Percentiles rank a stretch among this genome's conserved stretches.
Conservation (phyloP, 2,329 filamentous ascomycete genomes). For the Laburnicola sp. region DNA sequence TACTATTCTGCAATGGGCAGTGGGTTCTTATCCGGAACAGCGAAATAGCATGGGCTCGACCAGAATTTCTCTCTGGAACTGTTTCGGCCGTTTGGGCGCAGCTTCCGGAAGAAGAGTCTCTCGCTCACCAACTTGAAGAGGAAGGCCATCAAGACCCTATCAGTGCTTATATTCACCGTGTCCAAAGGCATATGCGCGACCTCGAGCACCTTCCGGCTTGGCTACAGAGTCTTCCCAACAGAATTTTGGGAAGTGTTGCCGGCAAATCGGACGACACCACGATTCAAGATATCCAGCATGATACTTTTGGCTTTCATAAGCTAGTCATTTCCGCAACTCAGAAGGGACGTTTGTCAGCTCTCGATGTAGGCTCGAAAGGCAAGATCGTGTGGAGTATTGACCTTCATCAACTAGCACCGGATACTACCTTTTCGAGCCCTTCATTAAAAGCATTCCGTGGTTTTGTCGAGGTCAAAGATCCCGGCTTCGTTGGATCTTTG, state of each 20-base stretch:
- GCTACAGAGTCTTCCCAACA: constrained; percentile 68
- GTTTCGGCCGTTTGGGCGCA: constrained; percentile 80
- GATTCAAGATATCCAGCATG: constrained; percentile 59
- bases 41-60: constrained; percentile 75
- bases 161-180: constrained; percentile 83
- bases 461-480: constrained; percentile 39
- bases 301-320: constrained; percentile 88
- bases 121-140: constrained; percentile 79
- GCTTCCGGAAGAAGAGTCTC: constrained; percentile 69
- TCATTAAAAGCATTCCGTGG: constrained; percentile 36
- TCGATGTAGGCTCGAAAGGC: constrained; percentile 76
- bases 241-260: constrained; percentile 60
- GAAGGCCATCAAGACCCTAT: constrained; percentile 82
- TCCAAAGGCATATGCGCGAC: constrained; percentile 79
- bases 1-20: constrained; percentile 67
- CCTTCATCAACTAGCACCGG: constrained; percentile 60
- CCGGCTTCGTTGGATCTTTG: constrained; percentile 25
- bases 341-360: constrained; percentile 75
- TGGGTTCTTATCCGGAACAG: constrained; percentile 87
- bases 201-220: constrained; percentile 75
- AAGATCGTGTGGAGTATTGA: constrained; percentile 74
- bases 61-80: constrained; percentile 80
- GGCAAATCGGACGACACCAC: constrained; percentile 63
- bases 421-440: constrained; percentile 66
- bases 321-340: constrained; percentile 78